Percentiles rank a stretch among this genome's conserved stretches.
Evolutionary conservation across 1,139 yeast genomes (phyloP).

Genomic region (Taiozyma onychis): DNA sequence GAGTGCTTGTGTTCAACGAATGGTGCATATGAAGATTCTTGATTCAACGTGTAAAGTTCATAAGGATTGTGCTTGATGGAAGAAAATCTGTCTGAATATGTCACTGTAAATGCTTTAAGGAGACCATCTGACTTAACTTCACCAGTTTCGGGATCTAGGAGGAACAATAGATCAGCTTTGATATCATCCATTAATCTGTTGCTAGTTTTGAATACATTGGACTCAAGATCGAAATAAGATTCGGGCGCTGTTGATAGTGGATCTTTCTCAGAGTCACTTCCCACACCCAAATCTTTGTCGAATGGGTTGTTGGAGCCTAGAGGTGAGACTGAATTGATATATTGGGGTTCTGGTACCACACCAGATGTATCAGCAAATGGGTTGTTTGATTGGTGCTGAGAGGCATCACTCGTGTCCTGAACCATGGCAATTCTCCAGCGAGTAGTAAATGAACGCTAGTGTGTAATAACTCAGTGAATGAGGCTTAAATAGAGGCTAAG

Average conservation of each 20-base stretch:
- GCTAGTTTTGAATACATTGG: constrained; percentile 47
- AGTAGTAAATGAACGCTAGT: neutral
- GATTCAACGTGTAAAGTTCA: constrained; percentile 22
- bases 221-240: neutral
- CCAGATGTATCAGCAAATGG: neutral
- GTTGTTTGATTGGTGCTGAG: neutral
- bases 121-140: constrained; percentile 22
- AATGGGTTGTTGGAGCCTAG: neutral
- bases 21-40: constrained; percentile 22
- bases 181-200: constrained; percentile 65
- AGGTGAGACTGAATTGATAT: neutral
- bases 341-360: neutral
- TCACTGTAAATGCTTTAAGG: constrained; percentile 23
- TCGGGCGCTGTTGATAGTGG: neutral
- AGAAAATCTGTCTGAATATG: constrained; percentile 25
- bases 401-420: neutral
- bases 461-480: neutral
- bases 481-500: neutral
- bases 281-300: neutral
- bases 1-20: constrained; percentile 15
- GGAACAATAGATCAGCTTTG: constrained; percentile 27
- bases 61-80: constrained; percentile 15
- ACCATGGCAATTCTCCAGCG: neutral
- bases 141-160: constrained; percentile 14
- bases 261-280: neutral